These are phyloP conservation scores for Pythium oligandrum DNA, from an alignment of 352 stramenopile species.

Conservation along the genomic window DNA sequence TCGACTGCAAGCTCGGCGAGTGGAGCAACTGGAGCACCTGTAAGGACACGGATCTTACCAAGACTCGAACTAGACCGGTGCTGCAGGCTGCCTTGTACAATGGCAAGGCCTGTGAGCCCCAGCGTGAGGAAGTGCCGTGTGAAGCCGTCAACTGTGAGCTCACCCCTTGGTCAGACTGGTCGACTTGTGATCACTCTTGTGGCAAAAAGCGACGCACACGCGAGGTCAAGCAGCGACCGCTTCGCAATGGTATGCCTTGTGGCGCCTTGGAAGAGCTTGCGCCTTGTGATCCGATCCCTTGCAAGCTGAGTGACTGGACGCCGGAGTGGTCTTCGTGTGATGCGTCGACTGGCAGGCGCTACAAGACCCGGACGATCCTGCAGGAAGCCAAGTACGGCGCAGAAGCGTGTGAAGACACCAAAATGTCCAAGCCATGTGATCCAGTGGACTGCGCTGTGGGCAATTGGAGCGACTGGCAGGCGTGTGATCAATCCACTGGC, in stretches of 20 bases:
- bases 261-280: conserved; percentile 8
- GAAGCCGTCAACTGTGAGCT: conserved; percentile 39
- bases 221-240: conserved; percentile 10
- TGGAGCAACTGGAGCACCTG: conserved; percentile 24
- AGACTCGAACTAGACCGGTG: conserved; percentile 5
- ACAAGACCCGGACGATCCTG: conserved; percentile 34
- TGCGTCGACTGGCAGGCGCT: conserved; percentile 12
- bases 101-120: conserved; percentile 5
- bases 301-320: conserved; percentile 1
- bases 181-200: conserved; percentile 21
- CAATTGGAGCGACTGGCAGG: conserved; percentile 18
- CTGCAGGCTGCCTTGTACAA: conserved; percentile 3
- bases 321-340: background rate
- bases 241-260: conserved; percentile 7
- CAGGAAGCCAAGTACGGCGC: conserved; percentile 39
- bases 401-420: conserved; percentile 22
- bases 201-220: conserved; percentile 29
- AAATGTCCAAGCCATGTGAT: conserved; percentile 33
- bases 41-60: conserved; percentile 1
- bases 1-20: conserved; percentile 34
- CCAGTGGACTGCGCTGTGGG: conserved; percentile 42
- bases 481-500: conserved; percentile 2
- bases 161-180: conserved; percentile 14
- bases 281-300: conserved; percentile 12
- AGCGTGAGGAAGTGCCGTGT: conserved; percentile 4